Percentiles rank a stretch among this genome's conserved stretches.
phyloP scores from a whole-genome alignment of 176 grass and related monocot genomes.

The Ananas comosus region DNA sequence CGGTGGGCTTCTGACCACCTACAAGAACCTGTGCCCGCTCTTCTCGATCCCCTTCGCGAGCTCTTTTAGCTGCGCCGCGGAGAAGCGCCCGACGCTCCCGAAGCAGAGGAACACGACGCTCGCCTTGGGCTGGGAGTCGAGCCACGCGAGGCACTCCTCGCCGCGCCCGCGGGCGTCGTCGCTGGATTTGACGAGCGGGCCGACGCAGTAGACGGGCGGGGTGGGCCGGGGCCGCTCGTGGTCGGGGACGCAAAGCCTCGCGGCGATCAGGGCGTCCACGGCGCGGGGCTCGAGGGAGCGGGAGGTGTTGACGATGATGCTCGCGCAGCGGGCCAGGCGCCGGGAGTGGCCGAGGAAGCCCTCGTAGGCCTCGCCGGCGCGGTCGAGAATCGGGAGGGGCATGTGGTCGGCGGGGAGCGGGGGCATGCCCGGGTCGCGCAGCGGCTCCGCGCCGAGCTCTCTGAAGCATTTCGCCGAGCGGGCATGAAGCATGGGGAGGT shows the following conservation, averaged over 20 bases:
- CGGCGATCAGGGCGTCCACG: constrained; percentile 25
- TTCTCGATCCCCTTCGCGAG: constrained; percentile 54
- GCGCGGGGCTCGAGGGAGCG: constrained; percentile 38
- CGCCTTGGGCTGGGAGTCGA: constrained; percentile 47
- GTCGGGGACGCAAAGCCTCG: constrained; percentile 16
- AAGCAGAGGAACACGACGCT: constrained; percentile 92
- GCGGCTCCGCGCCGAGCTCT: constrained; percentile 30
- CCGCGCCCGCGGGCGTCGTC: constrained; percentile 5
- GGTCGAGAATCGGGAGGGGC: constrained; percentile 24
- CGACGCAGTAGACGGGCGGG: constrained; percentile 36
- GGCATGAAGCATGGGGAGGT: constrained; percentile 24
- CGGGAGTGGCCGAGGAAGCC: constrained; percentile 11
- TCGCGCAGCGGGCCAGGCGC: constrained; percentile 23
- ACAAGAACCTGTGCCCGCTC: constrained; percentile 54
- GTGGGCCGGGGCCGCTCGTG: constrained; percentile 1
- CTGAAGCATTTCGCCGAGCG: constrained; percentile 16
- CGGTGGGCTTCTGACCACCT: constrained; percentile 37
- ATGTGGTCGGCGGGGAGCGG: constrained; percentile 37
- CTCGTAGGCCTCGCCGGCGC: constrained; percentile 26
- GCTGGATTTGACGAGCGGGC: constrained; percentile 32
- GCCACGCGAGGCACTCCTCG: constrained; percentile 38
- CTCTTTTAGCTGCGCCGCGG: constrained; percentile 35
- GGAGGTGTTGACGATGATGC: constrained; percentile 45
- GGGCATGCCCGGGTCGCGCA: constrained; percentile 39
- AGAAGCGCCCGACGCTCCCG: constrained; percentile 55